Evolutionary conservation across 371 early-diverging fungal species (phyloP).

Genomic region (Cokeromyces recurvatus): DNA sequence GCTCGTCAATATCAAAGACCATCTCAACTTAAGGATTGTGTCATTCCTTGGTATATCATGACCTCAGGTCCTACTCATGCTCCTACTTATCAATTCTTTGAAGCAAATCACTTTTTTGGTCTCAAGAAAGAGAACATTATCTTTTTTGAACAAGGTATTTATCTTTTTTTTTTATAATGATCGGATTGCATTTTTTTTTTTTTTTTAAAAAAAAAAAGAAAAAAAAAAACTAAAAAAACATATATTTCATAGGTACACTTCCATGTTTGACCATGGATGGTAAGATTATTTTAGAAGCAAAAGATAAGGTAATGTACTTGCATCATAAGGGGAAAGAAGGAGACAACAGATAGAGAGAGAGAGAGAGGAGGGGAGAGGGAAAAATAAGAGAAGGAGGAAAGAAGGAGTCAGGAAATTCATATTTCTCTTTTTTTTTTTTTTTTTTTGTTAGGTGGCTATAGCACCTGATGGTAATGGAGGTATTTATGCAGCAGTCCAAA

Average conservation of each 20-base stretch:
- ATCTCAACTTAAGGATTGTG: conserved; percentile 27
- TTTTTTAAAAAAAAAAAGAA: too few species aligned
- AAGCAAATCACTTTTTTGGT: conserved; percentile 76
- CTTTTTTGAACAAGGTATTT: conserved; percentile 65
- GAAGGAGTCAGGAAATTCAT: too few species aligned
- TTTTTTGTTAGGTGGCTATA: too few species aligned
- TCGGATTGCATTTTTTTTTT: too few species aligned
- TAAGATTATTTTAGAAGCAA: conserved; percentile 58
- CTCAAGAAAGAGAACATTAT: conserved; percentile 72
- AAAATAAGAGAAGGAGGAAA: conserved; percentile 37
- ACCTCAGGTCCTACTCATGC: conserved; percentile 87
- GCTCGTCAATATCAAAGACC: conserved; percentile 47
- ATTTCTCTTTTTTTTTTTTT: too few species aligned
- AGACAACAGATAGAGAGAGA: too few species aligned
- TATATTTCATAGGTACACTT: conserved; percentile 34
- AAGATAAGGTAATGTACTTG: conserved; percentile 42
- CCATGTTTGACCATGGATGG: conserved; percentile 44
- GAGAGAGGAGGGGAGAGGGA: too few species aligned
- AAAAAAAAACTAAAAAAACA: too few species aligned
- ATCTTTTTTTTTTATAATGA: conserved; percentile 8
- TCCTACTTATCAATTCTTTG: conserved; percentile 76
- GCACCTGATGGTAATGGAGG: conserved; percentile 84
- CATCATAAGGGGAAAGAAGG: too few species aligned
- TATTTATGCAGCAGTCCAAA: conserved; percentile 65
- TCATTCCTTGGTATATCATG: conserved; percentile 95